Base-by-base conservation (phyloP, 768 basidiomycete species). In the Plicaturopsis crispa region DNA sequence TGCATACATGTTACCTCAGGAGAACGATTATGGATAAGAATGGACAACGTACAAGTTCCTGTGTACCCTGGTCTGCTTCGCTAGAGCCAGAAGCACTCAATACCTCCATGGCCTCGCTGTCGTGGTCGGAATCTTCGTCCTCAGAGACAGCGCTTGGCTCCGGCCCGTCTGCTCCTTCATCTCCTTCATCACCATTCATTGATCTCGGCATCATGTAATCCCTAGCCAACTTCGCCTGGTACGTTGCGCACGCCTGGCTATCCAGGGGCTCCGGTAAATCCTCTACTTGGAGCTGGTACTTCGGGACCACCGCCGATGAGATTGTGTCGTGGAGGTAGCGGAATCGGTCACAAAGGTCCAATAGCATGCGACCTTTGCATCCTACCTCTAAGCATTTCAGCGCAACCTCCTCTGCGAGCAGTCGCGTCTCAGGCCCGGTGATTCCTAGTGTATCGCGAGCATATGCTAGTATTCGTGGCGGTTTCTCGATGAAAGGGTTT, bases 401-500 rank as follows among this genome's bases (percentile, higher is more conserved):
- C 5, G 73, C 72, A 24, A 84, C 74, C n/a, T 83, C 77, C 48
- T 70, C 63, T 6, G 78, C 63, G 19, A 85, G 60, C 5, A 54
- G 53, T 33, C 61, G 58, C 19, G 75, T 55, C 18, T 72, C 74
- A 30, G 52, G 51, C 35, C 22, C 39, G 48, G 50, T 57, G 58
- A 78, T 62, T 33, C 63, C 66, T 51, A 73, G 70, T 28, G 50
- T 54, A 20, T 53, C 53, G 38, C 47, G 61, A 8, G 64, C 70
- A 45, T 75, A 86, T 33, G 73, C 67, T 33, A 80, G 50, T 14
- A 81, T 53, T 31, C 65, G 53, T 33, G 59, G 47, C 49, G 68
- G 72, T 38, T 72, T 67, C 48, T 84, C 82, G 31, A 82, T 70
- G 50, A 84, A 86, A 19, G 82, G 80, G 52, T 75, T 84, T 37